Percentiles rank a stretch among this genome's conserved stretches.
Conservation (phyloP, 2,329 filamentous ascomycete species). For the Colletotrichum lini region DNA sequence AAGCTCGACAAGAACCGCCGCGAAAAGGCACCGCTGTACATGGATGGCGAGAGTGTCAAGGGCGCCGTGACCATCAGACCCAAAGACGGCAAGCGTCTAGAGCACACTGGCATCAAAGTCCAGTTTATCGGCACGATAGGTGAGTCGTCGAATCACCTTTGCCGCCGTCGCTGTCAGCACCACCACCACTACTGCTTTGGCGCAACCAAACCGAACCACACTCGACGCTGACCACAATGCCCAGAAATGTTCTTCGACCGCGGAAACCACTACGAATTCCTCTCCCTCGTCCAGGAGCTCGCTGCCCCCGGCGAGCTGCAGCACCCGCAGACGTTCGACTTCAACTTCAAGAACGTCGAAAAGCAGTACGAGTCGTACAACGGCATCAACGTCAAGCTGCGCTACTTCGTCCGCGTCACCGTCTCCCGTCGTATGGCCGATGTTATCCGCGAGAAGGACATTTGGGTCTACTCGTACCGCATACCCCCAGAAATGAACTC, state of each 20-base stretch:
- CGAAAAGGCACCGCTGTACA: conserved; percentile 96
- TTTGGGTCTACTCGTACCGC: conserved; percentile 99
- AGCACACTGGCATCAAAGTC: conserved; percentile 99
- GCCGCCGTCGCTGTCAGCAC: conserved; percentile 3
- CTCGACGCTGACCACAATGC: background rate
- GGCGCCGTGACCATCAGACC: conserved; percentile 94
- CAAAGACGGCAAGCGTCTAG: conserved; percentile 97
- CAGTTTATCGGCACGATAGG: conserved; percentile 99
- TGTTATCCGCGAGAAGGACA: conserved; percentile 98
- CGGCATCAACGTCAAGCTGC: conserved; percentile 98
- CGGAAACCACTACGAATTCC: conserved; percentile 99
- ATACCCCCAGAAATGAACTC: conserved; percentile 98
- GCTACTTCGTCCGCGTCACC: conserved; percentile 97
- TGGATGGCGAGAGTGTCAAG: conserved; percentile 98
- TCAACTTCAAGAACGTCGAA: conserved; percentile 99
- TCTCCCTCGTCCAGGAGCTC: conserved; percentile 96
- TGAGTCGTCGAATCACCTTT: conserved; percentile 54
- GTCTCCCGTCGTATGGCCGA: conserved; percentile 98
- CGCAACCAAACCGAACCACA: background rate
- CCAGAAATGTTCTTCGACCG: conserved; percentile 99
- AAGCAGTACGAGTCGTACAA: conserved; percentile 99
- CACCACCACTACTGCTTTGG: background rate
- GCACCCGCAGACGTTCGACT: conserved; percentile 98
- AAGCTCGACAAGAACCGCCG: conserved; percentile 98
- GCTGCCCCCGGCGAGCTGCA: conserved; percentile 97